Conservation (phyloP, 208 protist genomes). For the Naegleria lovaniensis region DNA sequence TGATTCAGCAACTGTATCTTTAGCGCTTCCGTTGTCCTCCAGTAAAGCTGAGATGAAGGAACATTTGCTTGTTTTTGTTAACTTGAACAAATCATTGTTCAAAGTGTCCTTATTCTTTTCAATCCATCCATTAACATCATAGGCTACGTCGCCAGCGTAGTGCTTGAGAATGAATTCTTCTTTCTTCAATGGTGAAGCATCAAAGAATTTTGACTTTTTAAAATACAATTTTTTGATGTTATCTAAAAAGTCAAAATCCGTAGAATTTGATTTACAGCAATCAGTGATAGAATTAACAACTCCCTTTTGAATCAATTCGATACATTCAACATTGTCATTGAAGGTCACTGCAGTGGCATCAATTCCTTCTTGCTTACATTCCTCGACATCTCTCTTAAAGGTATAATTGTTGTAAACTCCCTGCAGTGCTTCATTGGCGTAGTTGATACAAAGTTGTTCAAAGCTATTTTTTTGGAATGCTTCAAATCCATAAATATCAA, state of each 20-base stretch:
- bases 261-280: constrained; percentile 63
- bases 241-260: background rate
- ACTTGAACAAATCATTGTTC: constrained; percentile 33
- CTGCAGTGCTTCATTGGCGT: background rate
- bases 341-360: background rate
- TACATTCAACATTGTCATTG: background rate
- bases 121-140: constrained; percentile 46
- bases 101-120: constrained; percentile 53
- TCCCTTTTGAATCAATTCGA: background rate
- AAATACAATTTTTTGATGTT: background rate
- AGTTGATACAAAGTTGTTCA: constrained; percentile 19
- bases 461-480: constrained; percentile 40
- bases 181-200: background rate
- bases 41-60: constrained; percentile 32
- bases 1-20: background rate
- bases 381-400: background rate
- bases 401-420: background rate
- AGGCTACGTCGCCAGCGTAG: constrained; percentile 65
- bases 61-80: constrained; percentile 38
- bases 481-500: constrained; percentile 56
- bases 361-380: constrained; percentile 5
- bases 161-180: constrained; percentile 55
- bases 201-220: constrained; percentile 54
- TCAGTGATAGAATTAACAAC: background rate
- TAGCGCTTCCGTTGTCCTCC: background rate